Base-by-base conservation (phyloP, 2,329 filamentous ascomycete genomes). In the Seiridium unicorne region DNA sequence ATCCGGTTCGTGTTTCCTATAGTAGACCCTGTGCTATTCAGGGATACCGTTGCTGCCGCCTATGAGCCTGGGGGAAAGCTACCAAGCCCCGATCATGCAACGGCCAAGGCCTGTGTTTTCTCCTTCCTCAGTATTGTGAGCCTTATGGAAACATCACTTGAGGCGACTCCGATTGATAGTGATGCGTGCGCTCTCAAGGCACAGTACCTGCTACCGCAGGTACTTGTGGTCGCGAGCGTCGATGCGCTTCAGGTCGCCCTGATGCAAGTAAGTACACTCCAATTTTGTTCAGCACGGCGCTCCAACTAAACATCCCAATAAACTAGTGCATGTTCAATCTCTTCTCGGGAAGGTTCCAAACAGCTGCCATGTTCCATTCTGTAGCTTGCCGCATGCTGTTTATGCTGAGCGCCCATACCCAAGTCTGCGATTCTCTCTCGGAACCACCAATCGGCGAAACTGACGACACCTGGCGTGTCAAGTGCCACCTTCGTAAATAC, bases 1-100 rank as follows among this genome's bases (percentile, higher is more conserved):
- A 73, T 82, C 59, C 73, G 74, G 8, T 71, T 77, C 0, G 68
- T 80, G 0, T 84, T 85, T 44, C 83, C 84, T 0, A 38, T 83
- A 1, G 64, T 84, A 2, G 81, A 86, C 58, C 61, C 66, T 0
- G 70, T 75, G 0, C 66, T 85, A 0, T 85, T 85, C 59, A 62
- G 69, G 10, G 70, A 77, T 2, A 84, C 78, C 0, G 73, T 84
- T 18, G 68, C 73, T 0, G 40, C 70, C 0, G 83, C 81, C 0
- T 85, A 85, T 62, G 62, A 69, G 2, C 63, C 72, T 1, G 53
- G 60, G 0, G 48, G 62, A 0, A 38, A 38, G 5, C 11, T 31
- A 8, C 40, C 38, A 40, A 4, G 26, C 18, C 31, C 9, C 72
- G 69, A 59, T 65, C 66, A 3, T 67, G 75, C 3, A 72, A 72